Conservation (phyloP, 2,329 filamentous ascomycete species). For the Ascochyta fabae region DNA sequence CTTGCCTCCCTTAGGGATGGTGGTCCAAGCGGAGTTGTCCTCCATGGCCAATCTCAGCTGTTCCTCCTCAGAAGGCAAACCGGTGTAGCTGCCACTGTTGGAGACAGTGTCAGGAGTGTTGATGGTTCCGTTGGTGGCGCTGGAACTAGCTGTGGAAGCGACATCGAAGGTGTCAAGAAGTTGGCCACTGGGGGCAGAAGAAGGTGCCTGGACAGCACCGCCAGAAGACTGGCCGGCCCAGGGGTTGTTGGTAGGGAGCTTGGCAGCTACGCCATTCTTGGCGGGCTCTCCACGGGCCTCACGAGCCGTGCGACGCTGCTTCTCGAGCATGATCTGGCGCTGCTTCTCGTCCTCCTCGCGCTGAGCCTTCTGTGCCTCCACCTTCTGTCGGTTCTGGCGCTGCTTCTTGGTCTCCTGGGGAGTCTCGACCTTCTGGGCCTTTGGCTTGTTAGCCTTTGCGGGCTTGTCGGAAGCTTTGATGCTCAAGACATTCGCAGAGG, state of each 20-base stretch:
- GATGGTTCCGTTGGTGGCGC: constrained; percentile 49
- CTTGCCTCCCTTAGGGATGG: constrained; percentile 63
- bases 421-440: constrained; percentile 61
- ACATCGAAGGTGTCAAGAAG: constrained; percentile 60
- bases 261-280: constrained; percentile 72
- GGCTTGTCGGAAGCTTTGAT: constrained; percentile 72
- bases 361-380: constrained; percentile 75
- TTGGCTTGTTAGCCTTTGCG: constrained; percentile 65
- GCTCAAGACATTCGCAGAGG: constrained; percentile 77
- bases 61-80: constrained; percentile 66
- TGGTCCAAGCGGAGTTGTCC: constrained; percentile 65
- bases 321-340: constrained; percentile 77
- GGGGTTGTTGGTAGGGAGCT: constrained; percentile 58
- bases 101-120: constrained; percentile 49
- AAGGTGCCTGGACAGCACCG: constrained; percentile 30
- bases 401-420: constrained; percentile 89
- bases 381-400: constrained; percentile 89
- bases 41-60: constrained; percentile 61
- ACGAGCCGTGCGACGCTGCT: constrained; percentile 81
- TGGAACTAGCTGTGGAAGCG: constrained; percentile 51
- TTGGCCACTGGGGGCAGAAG: constrained; percentile 32
- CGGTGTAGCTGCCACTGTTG: constrained; percentile 48
- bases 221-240: constrained; percentile 56
- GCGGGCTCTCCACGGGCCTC: constrained; percentile 82
- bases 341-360: constrained; percentile 80